phyloP scores from a whole-genome alignment of 768 basidiomycete genomes.

The Leccinellum rugosiceps region DNA sequence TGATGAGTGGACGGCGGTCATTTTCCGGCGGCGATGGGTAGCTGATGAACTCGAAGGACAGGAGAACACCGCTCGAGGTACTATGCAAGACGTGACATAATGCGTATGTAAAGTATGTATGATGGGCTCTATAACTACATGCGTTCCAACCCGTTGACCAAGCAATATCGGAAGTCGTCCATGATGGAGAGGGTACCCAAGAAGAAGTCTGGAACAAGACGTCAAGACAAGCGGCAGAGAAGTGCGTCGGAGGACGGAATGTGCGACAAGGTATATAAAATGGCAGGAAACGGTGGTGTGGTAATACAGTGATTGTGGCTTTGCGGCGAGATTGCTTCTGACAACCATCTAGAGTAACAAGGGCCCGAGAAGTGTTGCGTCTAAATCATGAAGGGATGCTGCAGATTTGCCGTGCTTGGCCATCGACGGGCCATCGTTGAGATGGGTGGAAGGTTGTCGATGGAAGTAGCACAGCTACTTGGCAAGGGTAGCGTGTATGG shows the following conservation, averaged over 20 bases:
- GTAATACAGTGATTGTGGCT: constrained; percentile 16
- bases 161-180: constrained; percentile 27
- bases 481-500: constrained; percentile 25
- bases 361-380: constrained; percentile 8
- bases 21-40: constrained; percentile 1
- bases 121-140: constrained; percentile 31
- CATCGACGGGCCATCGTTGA: constrained; percentile 37
- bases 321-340: constrained; percentile 9
- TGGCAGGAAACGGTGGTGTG: constrained; percentile 1
- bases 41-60: constrained; percentile 6
- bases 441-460: constrained; percentile 34
- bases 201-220: constrained; percentile 31
- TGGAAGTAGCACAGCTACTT: constrained; percentile 28
- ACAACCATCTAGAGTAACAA: constrained; percentile 1
- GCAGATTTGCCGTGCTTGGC: constrained; percentile 32
- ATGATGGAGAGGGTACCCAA: constrained; percentile 21
- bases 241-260: neutral
- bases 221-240: constrained; percentile 19
- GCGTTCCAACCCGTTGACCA: constrained; percentile 29
- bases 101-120: constrained; percentile 28
- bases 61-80: neutral
- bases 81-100: constrained; percentile 21
- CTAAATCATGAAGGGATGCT: constrained; percentile 35
- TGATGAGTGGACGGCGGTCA: constrained; percentile 3
- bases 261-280: constrained; percentile 9